A percentile compares a stretch with the other conserved stretches of the same genome.
phyloP scores from a whole-genome alignment of 768 basidiomycete genomes.

The Suillus weaverae region DNA sequence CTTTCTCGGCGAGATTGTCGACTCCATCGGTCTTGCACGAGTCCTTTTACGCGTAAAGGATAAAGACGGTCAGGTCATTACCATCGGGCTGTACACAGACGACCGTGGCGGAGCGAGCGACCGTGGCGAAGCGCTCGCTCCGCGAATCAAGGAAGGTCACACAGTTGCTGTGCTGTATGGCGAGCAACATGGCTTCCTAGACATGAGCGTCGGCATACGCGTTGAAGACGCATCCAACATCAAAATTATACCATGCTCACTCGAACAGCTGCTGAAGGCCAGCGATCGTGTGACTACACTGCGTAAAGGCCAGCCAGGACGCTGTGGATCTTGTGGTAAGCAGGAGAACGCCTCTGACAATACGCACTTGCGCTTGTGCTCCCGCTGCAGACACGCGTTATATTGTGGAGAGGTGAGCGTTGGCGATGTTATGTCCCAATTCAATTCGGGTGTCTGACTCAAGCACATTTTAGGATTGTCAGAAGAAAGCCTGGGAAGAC shows the following conservation, averaged over 20 bases:
- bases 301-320: not conserved
- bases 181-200: conserved; percentile 8
- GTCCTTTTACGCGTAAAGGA: conserved; percentile 30
- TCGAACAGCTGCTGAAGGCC: not conserved
- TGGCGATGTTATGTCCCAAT: not conserved
- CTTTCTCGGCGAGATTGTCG: conserved; percentile 32
- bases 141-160: not conserved
- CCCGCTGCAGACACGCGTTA: not conserved
- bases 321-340: not conserved
- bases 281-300: not conserved
- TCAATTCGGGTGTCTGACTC: not conserved
- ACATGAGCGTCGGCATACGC: conserved; percentile 5
- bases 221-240: conserved; percentile 8
- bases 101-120: conserved; percentile 10
- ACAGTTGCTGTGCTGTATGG: conserved; percentile 14
- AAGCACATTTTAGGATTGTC: not conserved
- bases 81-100: conserved; percentile 26
- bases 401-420: not conserved
- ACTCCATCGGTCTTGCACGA: conserved; percentile 17
- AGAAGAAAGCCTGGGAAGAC: not conserved
- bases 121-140: not conserved
- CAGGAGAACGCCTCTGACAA: not conserved
- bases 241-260: not conserved
- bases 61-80: conserved; percentile 19
- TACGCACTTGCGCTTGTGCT: conserved; percentile 1